Percentiles rank a stretch among this genome's conserved stretches.
These are phyloP conservation scores for Volvox africanus DNA, from an alignment of 139 green algal genomes.

Conservation along the genomic window DNA sequence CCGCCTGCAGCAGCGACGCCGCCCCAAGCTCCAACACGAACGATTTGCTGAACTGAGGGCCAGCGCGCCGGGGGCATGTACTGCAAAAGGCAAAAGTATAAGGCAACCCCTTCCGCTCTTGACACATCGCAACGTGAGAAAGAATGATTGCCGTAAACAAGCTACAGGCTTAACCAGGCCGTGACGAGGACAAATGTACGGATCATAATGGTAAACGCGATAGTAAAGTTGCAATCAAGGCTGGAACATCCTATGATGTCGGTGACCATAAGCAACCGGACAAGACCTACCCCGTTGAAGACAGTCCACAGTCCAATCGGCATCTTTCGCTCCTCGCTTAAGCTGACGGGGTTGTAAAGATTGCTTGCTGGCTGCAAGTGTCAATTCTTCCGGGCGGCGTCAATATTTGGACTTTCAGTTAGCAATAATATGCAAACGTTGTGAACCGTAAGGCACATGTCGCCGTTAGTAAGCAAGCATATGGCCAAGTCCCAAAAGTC, in stretches of 20 bases:
- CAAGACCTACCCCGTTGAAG: conserved; percentile 28
- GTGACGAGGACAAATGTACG: too few species aligned
- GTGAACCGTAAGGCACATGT: neutral
- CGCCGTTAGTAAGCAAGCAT: neutral
- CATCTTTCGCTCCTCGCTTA: conserved; percentile 11
- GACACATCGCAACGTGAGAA: too few species aligned
- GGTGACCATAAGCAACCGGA: neutral
- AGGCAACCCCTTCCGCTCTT: too few species aligned
- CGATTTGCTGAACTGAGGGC: neutral
- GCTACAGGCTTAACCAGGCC: too few species aligned
- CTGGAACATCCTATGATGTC: neutral
- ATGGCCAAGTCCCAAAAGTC: neutral
- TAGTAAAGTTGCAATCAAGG: neutral
- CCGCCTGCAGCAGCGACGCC: conserved; percentile 6
- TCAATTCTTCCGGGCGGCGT: neutral
- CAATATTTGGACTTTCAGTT: too few species aligned
- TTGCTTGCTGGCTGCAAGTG: neutral
- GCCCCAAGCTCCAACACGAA: conserved; percentile 34
- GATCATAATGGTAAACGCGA: too few species aligned
- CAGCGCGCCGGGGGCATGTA: conserved; percentile 22
- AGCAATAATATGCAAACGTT: too few species aligned
- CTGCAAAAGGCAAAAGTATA: neutral
- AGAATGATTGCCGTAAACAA: too few species aligned
- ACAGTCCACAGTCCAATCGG: conserved; percentile 40
- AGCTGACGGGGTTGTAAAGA: neutral